Conservation (phyloP, 2,329 filamentous ascomycete species). For the Diaporthe batatas region DNA sequence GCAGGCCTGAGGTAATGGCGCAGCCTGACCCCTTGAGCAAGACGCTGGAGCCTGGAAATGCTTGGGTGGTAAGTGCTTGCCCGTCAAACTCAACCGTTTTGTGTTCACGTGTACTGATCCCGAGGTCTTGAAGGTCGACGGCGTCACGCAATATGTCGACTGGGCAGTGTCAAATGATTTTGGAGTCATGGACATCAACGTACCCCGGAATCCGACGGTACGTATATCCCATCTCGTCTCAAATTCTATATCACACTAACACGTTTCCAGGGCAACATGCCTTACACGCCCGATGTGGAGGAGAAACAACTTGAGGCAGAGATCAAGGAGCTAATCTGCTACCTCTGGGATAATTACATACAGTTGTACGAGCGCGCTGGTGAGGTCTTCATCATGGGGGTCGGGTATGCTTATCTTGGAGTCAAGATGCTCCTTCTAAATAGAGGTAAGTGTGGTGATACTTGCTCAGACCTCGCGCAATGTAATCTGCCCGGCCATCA, state of each 20-base stretch:
- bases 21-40: constrained; percentile 79
- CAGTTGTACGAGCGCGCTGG: constrained; percentile 79
- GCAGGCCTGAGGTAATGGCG: constrained; percentile 77
- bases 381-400: constrained; percentile 86
- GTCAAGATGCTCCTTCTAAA: constrained; percentile 85
- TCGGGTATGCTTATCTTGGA: constrained; percentile 89
- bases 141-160: constrained; percentile 82
- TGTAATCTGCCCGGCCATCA: too few relatives aligned
- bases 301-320: constrained; percentile 67
- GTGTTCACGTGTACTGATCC: constrained; percentile 19
- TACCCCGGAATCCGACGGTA: constrained; percentile 74
- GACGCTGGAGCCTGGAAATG: constrained; percentile 83
- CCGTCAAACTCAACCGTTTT: too few relatives aligned
- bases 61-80: constrained; percentile 79
- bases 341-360: constrained; percentile 98
- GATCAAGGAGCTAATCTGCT: constrained; percentile 81
- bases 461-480: background rate
- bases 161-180: constrained; percentile 85
- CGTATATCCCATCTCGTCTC: constrained; percentile 53
- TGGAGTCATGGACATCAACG: constrained; percentile 90
- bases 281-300: constrained; percentile 59
- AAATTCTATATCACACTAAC: constrained; percentile 61
- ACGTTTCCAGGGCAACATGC: constrained; percentile 58
- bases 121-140: constrained; percentile 74
- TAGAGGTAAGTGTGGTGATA: constrained; percentile 67